Base-by-base conservation (phyloP, 495 filamentous ascomycete genomes). In the Xylaria venustula region DNA sequence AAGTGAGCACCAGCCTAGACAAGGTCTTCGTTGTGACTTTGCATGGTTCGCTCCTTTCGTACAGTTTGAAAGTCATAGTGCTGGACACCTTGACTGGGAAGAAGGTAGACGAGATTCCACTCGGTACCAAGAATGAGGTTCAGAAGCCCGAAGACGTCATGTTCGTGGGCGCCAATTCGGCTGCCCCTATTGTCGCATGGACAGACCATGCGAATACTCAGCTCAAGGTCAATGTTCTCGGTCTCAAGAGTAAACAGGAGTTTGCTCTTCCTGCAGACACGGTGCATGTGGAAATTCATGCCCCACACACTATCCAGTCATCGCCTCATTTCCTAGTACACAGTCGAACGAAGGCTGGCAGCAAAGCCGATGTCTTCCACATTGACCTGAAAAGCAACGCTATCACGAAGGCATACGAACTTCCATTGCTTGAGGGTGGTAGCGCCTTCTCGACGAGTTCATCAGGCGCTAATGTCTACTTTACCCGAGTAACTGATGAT, bases 281-380 rank as follows among this genome's bases (percentile, higher is more conserved):
- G 17, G 73, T 85, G 11, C 77, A 82, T 28, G 86, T 97, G 36
- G 80, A 79, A 7, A 73, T 97, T 22, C 89, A 95, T 70, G 88
- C 91, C 14, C 85, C 90, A 5, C 83, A 85, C 52, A 78, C 87
- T 52, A 74, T 86, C 25, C 87, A 87, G 69, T 87, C 88, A 30
- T 76, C 84, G 23, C 80, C 90, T 3, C 88, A 95, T 78, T 90
- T 97, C 74, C 75, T 97, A 42, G 89, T 97, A 7, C 90, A 97
- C 61, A 94, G 83, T 71, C 83, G 87, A 67, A 90, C 90, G 0
- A 73, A 74, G 3, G 81, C 78, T 14, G 85, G 85, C 15, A 88
- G 92, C 67, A 90, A 87, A 79, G 92, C 90, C 5, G 90, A 94
- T 62, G 89, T 97, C 28, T 97, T 87, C 69, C 91, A 94, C 64